A percentile compares a stretch with the other conserved stretches of the same genome.
Conservation (phyloP, 257 asterid species). For the Thymus mandschuricus region DNA sequence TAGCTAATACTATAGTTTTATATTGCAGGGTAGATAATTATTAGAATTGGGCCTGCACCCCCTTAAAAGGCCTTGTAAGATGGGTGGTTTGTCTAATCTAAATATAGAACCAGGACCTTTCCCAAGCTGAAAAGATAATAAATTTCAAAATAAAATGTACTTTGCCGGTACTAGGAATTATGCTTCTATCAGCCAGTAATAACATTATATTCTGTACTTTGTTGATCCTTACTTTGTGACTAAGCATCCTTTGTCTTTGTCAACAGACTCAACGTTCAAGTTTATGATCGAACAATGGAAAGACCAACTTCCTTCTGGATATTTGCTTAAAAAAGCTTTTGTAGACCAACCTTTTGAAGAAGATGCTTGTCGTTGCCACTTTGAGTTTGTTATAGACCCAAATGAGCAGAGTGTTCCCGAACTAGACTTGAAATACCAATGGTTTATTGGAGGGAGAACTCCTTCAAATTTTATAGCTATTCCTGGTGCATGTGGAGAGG, state of each 20-base stretch:
- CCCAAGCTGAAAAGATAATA: too few species aligned
- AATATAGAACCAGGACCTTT: too few species aligned
- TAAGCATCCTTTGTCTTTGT: constrained; percentile 26
- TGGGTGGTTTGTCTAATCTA: too few species aligned
- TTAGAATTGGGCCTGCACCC: too few species aligned
- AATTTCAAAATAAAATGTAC: not conserved
- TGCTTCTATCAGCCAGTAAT: constrained; percentile 10
- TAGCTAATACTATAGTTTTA: too few species aligned
- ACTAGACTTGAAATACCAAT: constrained; percentile 73
- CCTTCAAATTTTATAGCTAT: constrained; percentile 70
- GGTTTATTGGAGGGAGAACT: constrained; percentile 81
- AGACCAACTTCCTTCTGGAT: constrained; percentile 87
- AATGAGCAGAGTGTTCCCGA: constrained; percentile 50
- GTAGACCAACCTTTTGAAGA: constrained; percentile 85
- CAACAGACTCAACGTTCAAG: constrained; percentile 85
- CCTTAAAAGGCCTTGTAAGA: too few species aligned
- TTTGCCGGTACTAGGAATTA: not conserved
- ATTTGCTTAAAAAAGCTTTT: constrained; percentile 66
- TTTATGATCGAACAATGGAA: constrained; percentile 98
- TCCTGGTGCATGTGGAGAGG: constrained; percentile 82
- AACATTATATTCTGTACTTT: not conserved
- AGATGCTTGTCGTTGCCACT: constrained; percentile 93
- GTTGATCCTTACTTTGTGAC: constrained; percentile 10
- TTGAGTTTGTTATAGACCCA: constrained; percentile 73
- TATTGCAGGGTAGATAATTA: not conserved